A percentile compares a stretch with the other conserved stretches of the same genome.
Evolutionary conservation across 1,284 basidiomycete genomes (phyloP).

Genomic region (Moesziomyces globuligerus): DNA sequence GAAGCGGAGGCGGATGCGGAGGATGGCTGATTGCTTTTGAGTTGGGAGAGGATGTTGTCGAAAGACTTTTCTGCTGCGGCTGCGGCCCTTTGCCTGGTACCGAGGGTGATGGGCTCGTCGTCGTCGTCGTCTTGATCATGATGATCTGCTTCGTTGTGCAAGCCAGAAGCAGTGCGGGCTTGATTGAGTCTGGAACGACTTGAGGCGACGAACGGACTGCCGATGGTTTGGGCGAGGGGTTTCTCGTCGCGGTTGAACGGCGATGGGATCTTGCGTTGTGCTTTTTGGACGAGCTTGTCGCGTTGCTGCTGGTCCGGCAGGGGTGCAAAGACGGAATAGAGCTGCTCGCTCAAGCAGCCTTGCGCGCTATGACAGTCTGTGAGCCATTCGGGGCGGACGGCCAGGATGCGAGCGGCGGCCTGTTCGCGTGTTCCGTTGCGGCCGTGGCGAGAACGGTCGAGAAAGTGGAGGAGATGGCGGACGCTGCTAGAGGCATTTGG

Average conservation of each 20-base stretch:
- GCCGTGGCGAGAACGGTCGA: constrained; percentile 69
- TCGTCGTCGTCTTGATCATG: constrained; percentile 16
- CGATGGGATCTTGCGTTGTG: constrained; percentile 30
- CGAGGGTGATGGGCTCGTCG: constrained; percentile 37
- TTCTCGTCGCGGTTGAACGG: constrained; percentile 26
- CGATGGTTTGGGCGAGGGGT: constrained; percentile 14
- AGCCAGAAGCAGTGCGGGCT: not conserved
- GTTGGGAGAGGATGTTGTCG: constrained; percentile 42
- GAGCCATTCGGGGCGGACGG: constrained; percentile 87
- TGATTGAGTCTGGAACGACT: constrained; percentile 12
- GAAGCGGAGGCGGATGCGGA: not conserved
- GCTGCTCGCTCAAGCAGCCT: constrained; percentile 68
- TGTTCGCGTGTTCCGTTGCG: constrained; percentile 75
- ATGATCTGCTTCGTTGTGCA: not conserved
- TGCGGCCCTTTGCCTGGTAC: constrained; percentile 38
- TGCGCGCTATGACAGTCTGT: constrained; percentile 79
- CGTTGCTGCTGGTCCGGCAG: constrained; percentile 21
- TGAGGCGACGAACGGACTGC: constrained; percentile 30
- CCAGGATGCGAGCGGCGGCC: constrained; percentile 74
- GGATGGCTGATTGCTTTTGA: constrained; percentile 12
- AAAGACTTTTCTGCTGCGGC: constrained; percentile 45
- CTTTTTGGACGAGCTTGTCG: constrained; percentile 20
- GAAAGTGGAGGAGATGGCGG: constrained; percentile 39
- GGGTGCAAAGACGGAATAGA: constrained; percentile 48
- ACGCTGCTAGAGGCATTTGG: constrained; percentile 72